These are phyloP conservation scores for Hansenula sp. DNA, from an alignment of 1,139 yeast genomes.

Conservation along the genomic window DNA sequence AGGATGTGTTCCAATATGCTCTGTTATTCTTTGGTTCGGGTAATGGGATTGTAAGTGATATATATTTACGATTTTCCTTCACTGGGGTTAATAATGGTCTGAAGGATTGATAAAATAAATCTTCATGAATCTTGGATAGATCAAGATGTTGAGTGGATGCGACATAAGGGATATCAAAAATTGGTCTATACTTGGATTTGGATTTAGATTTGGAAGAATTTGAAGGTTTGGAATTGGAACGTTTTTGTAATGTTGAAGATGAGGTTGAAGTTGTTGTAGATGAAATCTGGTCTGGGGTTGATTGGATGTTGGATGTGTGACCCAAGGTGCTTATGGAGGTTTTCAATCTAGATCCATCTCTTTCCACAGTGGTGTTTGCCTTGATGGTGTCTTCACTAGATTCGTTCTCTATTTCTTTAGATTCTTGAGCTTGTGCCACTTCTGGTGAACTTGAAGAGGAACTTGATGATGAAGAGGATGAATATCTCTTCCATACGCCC, in stretches of 20 bases:
- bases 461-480: not conserved
- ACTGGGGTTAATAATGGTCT: constrained; percentile 23
- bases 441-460: not conserved
- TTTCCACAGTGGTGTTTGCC: not conserved
- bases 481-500: not conserved
- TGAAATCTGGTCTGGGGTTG: not conserved
- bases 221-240: not conserved
- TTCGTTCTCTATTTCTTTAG: not conserved
- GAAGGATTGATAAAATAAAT: constrained; percentile 19
- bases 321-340: not conserved
- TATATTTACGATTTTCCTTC: constrained; percentile 11
- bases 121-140: constrained; percentile 11
- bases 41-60: constrained; percentile 18
- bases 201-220: not conserved
- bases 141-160: constrained; percentile 22
- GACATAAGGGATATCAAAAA: constrained; percentile 14
- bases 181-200: not conserved
- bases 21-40: constrained; percentile 4
- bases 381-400: not conserved
- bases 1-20: constrained; percentile 20
- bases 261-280: not conserved
- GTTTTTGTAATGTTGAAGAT: not conserved
- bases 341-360: not conserved
- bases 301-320: not conserved
- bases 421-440: not conserved